phyloP scores from a whole-genome alignment of 352 stramenopile genomes.

The Phytophthora podocarpi region DNA sequence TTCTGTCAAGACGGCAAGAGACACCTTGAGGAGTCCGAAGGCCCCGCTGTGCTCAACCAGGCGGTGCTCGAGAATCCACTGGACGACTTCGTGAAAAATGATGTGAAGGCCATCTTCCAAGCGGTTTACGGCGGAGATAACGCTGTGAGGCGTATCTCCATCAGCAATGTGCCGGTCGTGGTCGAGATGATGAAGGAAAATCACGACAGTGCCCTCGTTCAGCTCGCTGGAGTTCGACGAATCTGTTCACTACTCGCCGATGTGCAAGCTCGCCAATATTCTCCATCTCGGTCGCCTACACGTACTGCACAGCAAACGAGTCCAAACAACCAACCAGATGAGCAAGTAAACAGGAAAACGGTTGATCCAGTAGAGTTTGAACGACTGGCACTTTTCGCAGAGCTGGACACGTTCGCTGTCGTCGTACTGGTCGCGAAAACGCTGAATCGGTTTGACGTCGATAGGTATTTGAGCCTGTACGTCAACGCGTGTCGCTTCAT shows the following conservation, averaged over 20 bases:
- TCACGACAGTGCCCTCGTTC: constrained; percentile 60
- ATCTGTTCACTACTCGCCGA: constrained; percentile 55
- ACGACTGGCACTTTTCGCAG: constrained; percentile 37
- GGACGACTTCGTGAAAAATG: constrained; percentile 74
- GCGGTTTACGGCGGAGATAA: constrained; percentile 72
- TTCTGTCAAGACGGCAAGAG: constrained; percentile 52
- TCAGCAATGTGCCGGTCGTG: constrained; percentile 53
- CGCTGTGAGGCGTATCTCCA: constrained; percentile 64
- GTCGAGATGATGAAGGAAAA: constrained; percentile 76
- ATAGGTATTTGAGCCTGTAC: constrained; percentile 60
- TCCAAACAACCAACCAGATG: constrained; percentile 3
- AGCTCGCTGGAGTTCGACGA: constrained; percentile 54
- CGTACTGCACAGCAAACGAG: constrained; percentile 7
- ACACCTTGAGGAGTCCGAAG: constrained; percentile 45
- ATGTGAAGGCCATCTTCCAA: constrained; percentile 78
- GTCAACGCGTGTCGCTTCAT: constrained; percentile 69
- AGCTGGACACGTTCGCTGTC: constrained; percentile 51
- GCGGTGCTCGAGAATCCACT: constrained; percentile 64
- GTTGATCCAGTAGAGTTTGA: constrained; percentile 17
- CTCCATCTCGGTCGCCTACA: constrained; percentile 16
- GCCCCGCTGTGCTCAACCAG: constrained; percentile 55
- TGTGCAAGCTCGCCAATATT: constrained; percentile 35
- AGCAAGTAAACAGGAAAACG: not conserved
- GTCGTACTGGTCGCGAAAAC: constrained; percentile 44
- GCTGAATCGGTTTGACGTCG: constrained; percentile 58